phyloP scores from a whole-genome alignment of 345 rosid species.

The Eucalyptus marginata region DNA sequence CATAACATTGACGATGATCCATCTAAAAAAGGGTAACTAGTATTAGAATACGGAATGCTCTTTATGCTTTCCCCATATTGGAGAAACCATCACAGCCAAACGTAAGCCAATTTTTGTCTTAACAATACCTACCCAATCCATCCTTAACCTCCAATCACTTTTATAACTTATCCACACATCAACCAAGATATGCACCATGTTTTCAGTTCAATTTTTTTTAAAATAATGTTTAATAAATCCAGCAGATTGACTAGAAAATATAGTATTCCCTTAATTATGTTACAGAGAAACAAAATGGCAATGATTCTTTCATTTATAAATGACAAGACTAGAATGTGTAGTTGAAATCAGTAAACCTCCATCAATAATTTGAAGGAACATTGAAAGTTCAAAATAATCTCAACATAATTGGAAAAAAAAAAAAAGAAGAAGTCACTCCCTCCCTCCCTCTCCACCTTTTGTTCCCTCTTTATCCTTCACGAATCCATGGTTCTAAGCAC shows the following conservation, averaged over 20 bases:
- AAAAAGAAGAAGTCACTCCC: neutral
- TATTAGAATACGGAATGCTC: neutral
- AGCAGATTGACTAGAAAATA: neutral
- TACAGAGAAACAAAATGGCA: neutral
- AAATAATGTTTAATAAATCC: neutral
- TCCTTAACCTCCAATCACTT: neutral
- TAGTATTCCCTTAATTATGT: neutral
- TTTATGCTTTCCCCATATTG: neutral
- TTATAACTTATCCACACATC: neutral
- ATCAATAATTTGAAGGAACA: neutral
- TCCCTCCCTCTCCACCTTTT: neutral
- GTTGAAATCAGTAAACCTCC: neutral
- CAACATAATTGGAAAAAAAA: neutral
- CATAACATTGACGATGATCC: neutral
- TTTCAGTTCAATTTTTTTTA: neutral
- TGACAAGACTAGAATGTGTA: neutral
- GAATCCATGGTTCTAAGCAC: neutral
- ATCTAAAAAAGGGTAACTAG: neutral
- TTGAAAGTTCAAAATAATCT: neutral
- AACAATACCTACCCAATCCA: neutral
- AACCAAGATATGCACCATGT: neutral
- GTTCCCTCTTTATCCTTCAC: neutral
- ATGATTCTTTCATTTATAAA: neutral
- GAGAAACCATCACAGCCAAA: neutral
- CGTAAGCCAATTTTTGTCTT: neutral